Percentiles rank a stretch among this genome's conserved stretches.
Evolutionary conservation across 768 basidiomycete species (phyloP).

Genomic region (Leccinum barrowsii): DNA sequence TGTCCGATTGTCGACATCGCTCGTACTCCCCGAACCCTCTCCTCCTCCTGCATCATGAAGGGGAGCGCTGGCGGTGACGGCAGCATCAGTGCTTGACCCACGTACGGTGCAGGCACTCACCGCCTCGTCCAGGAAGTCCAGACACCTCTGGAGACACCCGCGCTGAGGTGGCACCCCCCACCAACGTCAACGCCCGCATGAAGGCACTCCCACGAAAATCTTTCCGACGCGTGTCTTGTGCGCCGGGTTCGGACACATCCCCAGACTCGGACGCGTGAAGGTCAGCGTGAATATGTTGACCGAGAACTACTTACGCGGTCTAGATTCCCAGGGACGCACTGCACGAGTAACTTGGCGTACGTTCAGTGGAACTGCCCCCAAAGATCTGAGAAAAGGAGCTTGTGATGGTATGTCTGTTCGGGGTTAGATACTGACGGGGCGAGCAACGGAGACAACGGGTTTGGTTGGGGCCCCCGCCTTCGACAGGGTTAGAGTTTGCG

Average conservation of each 20-base stretch:
- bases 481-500: slow-evolving; percentile 2
- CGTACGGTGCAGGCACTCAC: not conserved
- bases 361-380: slow-evolving; percentile 6
- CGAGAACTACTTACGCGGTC: slow-evolving; percentile 23
- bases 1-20: too few relatives aligned
- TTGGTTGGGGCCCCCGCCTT: not conserved
- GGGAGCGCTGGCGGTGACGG: too few relatives aligned
- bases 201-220: slow-evolving; percentile 59
- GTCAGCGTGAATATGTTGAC: slow-evolving; percentile 4
- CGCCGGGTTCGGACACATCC: slow-evolving; percentile 47
- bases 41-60: not conserved
- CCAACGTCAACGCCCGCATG: slow-evolving; percentile 51
- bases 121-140: slow-evolving; percentile 50
- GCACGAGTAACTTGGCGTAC: slow-evolving; percentile 24
- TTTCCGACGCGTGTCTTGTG: slow-evolving; percentile 47
- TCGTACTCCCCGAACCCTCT: slow-evolving; percentile 11
- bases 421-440: too few relatives aligned
- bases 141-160: slow-evolving; percentile 61
- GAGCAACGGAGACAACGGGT: slow-evolving; percentile 12
- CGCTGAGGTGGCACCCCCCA: slow-evolving; percentile 37
- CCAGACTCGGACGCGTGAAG: slow-evolving; percentile 14
- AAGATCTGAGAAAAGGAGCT: too few relatives aligned
- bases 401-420: too few relatives aligned
- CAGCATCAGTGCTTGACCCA: not conserved
- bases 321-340: slow-evolving; percentile 29